phyloP scores from a whole-genome alignment of 2,329 filamentous ascomycete genomes.

The Fusarium austroafricanum region DNA sequence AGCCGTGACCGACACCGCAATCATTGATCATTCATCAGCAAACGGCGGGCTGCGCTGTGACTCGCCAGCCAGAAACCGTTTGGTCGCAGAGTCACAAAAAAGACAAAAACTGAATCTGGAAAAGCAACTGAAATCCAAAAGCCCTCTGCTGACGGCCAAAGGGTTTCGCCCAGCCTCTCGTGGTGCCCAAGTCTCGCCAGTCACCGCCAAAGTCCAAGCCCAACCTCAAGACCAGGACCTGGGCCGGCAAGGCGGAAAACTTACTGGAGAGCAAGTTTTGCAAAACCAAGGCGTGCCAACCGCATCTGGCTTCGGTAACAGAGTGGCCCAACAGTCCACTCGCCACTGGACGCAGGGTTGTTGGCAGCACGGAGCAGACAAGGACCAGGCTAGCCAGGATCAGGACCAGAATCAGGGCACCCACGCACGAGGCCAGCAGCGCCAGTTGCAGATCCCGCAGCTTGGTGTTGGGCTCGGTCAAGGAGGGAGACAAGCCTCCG shows the following conservation, averaged over 20 bases:
- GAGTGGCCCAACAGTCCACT: conserved; percentile 44
- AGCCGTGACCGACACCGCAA: conserved; percentile 26
- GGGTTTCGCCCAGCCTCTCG: conserved; percentile 18
- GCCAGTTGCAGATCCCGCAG: conserved; percentile 44
- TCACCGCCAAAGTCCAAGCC: conserved; percentile 42
- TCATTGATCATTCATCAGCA: conserved; percentile 29
- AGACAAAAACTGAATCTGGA: conserved; percentile 4
- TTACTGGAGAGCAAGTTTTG: conserved; percentile 26
- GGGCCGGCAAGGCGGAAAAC: conserved; percentile 29
- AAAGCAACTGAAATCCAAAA: conserved; percentile 2
- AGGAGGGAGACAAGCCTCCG: conserved; percentile 40
- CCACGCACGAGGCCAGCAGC: conserved; percentile 42
- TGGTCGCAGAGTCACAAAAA: conserved; percentile 33
- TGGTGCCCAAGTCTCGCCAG: conserved; percentile 39
- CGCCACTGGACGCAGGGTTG: conserved; percentile 37
- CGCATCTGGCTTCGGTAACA: conserved; percentile 37
- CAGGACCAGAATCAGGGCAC: conserved; percentile 41
- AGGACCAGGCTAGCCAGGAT: conserved; percentile 34
- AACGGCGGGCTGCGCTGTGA: conserved; percentile 35
- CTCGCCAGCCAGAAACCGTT: conserved; percentile 39
- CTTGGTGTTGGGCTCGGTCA: conserved; percentile 44
- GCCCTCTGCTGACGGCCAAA: conserved; percentile 10
- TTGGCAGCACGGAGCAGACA: conserved; percentile 31
- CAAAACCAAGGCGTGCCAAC: conserved; percentile 37
- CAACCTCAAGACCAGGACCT: conserved; percentile 27